These are phyloP conservation scores for Penicillium crustosum DNA, from an alignment of 2,329 filamentous ascomycete genomes.

Conservation along the genomic window DNA sequence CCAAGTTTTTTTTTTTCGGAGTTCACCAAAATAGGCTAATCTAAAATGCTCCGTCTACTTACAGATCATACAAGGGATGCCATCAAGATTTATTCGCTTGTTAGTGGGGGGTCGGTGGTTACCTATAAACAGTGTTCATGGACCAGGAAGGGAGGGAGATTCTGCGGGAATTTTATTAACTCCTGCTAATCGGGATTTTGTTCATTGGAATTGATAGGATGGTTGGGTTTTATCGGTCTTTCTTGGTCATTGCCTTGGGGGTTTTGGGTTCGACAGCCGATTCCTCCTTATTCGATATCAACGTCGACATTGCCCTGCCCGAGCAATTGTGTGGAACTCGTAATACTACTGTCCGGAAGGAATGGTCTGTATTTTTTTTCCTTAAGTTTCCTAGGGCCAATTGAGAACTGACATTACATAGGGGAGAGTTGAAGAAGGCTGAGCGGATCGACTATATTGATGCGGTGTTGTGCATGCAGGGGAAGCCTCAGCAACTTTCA, in stretches of 20 bases:
- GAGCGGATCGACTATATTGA: conserved; percentile 28
- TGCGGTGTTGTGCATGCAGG: conserved; percentile 26
- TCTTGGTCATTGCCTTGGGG: conserved; percentile 1
- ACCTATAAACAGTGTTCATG: background rate
- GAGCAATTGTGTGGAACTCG: background rate
- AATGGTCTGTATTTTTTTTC: conserved; percentile 13
- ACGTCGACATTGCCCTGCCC: background rate
- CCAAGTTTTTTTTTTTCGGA: background rate
- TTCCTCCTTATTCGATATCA: background rate
- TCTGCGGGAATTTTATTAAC: background rate
- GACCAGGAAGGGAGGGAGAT: background rate
- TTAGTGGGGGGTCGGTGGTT: too few relatives aligned
- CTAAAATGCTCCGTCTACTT: background rate
- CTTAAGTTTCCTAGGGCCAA: background rate
- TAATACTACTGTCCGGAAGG: conserved; percentile 8
- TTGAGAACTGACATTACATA: conserved; percentile 3
- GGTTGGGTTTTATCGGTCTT: conserved; percentile 4
- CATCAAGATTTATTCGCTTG: background rate
- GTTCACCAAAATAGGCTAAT: background rate
- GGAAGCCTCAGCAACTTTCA: conserved; percentile 19
- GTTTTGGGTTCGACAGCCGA: background rate
- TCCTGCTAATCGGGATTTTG: background rate
- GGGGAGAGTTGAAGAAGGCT: conserved; percentile 18
- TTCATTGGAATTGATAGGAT: background rate
- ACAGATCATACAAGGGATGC: conserved; percentile 10